Base-by-base conservation (phyloP, 2,329 filamentous ascomycete species). In the Colletotrichum higginsianum region DNA sequence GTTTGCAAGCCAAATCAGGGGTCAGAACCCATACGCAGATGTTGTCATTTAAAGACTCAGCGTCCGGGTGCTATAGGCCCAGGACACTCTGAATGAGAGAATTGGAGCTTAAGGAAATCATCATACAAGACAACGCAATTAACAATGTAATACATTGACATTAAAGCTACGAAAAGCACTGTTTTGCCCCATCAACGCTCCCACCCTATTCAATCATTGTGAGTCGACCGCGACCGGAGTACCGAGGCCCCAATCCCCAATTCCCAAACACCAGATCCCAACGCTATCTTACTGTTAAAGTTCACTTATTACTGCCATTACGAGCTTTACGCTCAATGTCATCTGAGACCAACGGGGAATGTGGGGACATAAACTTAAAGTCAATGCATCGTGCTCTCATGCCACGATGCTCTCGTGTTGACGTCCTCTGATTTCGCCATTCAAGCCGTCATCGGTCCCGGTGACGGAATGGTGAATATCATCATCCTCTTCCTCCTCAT, bases 401-500 rank as follows among this genome's bases (percentile, higher is more conserved):
- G 84, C 86, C 30, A 78, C 84, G 52, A 89, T 78, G 55, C 83
- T 80, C 78, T 89, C 87, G 75, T 89, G 86, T 58, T 85, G 85
- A 58, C 88, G 87, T 23, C 89, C 88, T 57, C 88, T 86, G 67
- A 80, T 84, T 80, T 92, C 89, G 66, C 86, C 87, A 71, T 90
- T 89, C 62, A 90, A 57, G 18, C 85, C 85, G 18, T 80, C 81
- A 65, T 90, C 88, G 56, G 84, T 87, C 60, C 87, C 87, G n/a
- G 86, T 78, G 26, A 85, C 81, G 4, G 87, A 89, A 53, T 80
- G 79, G 18, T 83, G 83, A 13, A 87, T 85, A 2, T 86, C 86
- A 16, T 91, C 90, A 40, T 89, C 88, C 23, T 91, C 90, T 15
- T 91, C 90, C 21, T 92, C 90, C 2, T 93, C 91, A 16, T 91